Base-by-base conservation (phyloP, 2,329 filamentous ascomycete genomes). In the Aspergillus fructus region DNA sequence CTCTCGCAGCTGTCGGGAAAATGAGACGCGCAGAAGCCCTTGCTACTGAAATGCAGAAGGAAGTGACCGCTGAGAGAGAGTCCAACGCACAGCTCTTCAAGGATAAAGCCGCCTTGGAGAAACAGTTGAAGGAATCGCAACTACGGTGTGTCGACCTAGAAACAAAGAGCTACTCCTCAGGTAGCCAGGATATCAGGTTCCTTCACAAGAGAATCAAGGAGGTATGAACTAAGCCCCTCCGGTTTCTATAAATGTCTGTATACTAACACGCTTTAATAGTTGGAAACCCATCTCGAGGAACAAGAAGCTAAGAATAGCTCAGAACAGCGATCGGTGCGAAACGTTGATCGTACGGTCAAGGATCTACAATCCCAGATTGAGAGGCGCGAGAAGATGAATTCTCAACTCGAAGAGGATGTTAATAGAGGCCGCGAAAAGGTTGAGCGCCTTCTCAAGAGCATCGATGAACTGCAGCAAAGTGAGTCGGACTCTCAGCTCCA, bases 151-250 rank as follows among this genome's bases (percentile, higher is more conserved):
- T 99, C 52, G 94, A 97, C 71, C 82, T 97, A 8, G 93, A 99
- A 78, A 97, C 94, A 43, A 97, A 97, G 80, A 92, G 93, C 53
- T 97, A 96, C 77, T 94, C 93, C 19, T 96, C 89, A 63, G 90
- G 90, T 23, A 96, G 93, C 73, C 91, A 96, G 68, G 93, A 97
- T 75, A 91, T 97, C 65, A 89, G 94, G 69, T 97, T 97, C 79
- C 77, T 97, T 68, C 90, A 97, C 76, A 93, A 92, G 70, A 86
- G 93, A 50, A 91, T 99, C 64, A 92, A 97, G 79, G 93, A 97
- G 84, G 93, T 96, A 81, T 83, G 85, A 37, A 58, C 57, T 47
- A 43, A 55, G 3, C 17, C 27, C 23, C 9, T 24, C 11, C 46
- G 12, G 9, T 12, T 6, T 33, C 41, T 5, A 15, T 5, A 4